Conservation (phyloP, 768 basidiomycete genomes). For the Mycena galopus region DNA sequence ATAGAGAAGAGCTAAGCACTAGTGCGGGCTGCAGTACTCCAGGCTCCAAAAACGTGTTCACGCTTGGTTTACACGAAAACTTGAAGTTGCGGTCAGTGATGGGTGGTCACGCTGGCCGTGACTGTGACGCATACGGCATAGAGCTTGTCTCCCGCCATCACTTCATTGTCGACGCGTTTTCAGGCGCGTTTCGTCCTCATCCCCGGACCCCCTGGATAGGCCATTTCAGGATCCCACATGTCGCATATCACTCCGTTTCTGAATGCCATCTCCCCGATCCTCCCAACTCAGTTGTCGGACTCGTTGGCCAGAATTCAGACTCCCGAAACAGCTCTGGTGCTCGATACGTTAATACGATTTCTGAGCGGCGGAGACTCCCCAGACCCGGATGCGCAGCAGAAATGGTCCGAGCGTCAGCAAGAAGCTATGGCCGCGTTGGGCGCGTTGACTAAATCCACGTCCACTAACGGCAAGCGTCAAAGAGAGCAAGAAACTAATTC, state of each 20-base stretch:
- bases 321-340: constrained; percentile 30
- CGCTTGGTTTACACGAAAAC: no score
- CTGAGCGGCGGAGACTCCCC: constrained; percentile 55
- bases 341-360: constrained; percentile 61
- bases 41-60: no score
- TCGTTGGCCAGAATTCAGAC: constrained; percentile 12
- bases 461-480: constrained; percentile 47
- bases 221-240: constrained; percentile 5
- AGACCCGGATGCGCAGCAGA: constrained; percentile 42
- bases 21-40: no score
- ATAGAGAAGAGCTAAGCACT: no score
- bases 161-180: constrained; percentile 4
- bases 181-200: neutral
- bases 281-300: constrained; percentile 24
- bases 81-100: no score
- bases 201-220: neutral
- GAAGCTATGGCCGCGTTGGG: constrained; percentile 46
- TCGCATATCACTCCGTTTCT: constrained; percentile 26
- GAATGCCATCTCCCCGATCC: constrained; percentile 13
- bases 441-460: constrained; percentile 41
- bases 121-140: neutral
- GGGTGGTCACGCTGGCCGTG: neutral
- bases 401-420: constrained; percentile 57
- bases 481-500: constrained; percentile 48
- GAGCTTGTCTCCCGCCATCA: neutral